Percentiles rank a stretch among this genome's conserved stretches.
Evolutionary conservation across 768 basidiomycete species (phyloP).

Genomic region (Leucocoprinus sp.): DNA sequence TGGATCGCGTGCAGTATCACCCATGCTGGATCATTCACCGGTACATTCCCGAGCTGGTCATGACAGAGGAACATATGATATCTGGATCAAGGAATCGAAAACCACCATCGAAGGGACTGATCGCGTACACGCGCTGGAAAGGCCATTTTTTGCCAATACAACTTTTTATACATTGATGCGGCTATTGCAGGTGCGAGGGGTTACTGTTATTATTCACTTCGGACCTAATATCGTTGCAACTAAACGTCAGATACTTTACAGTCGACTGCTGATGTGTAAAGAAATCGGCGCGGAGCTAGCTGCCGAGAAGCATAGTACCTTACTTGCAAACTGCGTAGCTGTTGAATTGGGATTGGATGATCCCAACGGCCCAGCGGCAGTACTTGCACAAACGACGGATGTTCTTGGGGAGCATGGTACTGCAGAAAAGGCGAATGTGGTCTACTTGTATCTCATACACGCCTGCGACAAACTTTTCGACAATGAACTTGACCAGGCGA

Average conservation of each 20-base stretch:
- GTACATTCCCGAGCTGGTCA: slow-evolving; percentile 21
- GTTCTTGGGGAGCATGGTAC: slow-evolving; percentile 43
- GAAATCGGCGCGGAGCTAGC: slow-evolving; percentile 67
- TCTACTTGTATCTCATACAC: slow-evolving; percentile 83
- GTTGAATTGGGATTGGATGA: slow-evolving; percentile 82
- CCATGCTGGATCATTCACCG: slow-evolving; percentile 26
- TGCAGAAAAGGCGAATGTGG: slow-evolving; percentile 48
- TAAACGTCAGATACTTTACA: slow-evolving; percentile 68
- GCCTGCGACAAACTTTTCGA: slow-evolving; percentile 93
- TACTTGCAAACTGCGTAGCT: slow-evolving; percentile 74
- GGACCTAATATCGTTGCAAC: slow-evolving; percentile 8
- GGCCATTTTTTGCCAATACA: slow-evolving; percentile 84
- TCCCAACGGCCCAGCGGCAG: slow-evolving; percentile 62
- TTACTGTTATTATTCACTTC: slow-evolving; percentile 12
- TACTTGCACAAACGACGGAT: slow-evolving; percentile 61
- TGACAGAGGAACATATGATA: slow-evolving; percentile 30
- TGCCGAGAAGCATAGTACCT: slow-evolving; percentile 52
- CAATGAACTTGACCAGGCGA: slow-evolving; percentile 82
- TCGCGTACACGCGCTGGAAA: slow-evolving; percentile 18
- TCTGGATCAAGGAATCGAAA: slow-evolving; percentile 53
- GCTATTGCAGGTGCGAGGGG: slow-evolving; percentile 64
- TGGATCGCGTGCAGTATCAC: slow-evolving; percentile 36
- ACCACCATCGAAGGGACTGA: slow-evolving; percentile 17
- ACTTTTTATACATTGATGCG: slow-evolving; percentile 88
- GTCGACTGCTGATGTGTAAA: slow-evolving; percentile 80